A percentile compares a stretch with the other conserved stretches of the same genome.
Evolutionary conservation across 2,329 filamentous ascomycete species (phyloP).

Genomic region (Gnomoniopsis sp.): DNA sequence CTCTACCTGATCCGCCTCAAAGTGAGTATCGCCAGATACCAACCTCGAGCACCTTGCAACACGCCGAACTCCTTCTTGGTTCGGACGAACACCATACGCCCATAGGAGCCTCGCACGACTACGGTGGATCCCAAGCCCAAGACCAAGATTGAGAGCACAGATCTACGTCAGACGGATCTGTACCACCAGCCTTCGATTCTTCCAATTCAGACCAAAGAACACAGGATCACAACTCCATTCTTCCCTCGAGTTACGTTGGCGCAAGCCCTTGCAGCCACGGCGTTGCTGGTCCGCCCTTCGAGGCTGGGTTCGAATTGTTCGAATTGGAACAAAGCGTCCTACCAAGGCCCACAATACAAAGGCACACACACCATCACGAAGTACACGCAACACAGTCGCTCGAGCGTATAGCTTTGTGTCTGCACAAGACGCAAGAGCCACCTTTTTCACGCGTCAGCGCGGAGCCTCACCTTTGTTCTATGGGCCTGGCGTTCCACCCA

Average conservation of each 20-base stretch:
- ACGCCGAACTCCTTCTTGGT: too few species aligned
- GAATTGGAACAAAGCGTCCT: not conserved
- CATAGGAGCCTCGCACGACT: not conserved
- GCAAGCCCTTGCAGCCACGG: conserved; percentile 1
- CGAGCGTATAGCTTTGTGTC: conserved; percentile 1
- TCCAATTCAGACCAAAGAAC: not conserved
- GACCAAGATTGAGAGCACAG: not conserved
- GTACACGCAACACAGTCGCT: not conserved
- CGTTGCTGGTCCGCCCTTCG: not conserved
- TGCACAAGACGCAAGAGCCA: not conserved
- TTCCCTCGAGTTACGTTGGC: not conserved
- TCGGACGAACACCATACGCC: too few species aligned
- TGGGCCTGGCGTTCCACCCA: not conserved
- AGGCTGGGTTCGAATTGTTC: not conserved
- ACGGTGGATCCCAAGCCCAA: not conserved
- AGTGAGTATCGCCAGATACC: too few species aligned
- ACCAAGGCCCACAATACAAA: not conserved
- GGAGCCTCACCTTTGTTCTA: not conserved
- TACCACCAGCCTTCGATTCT: not conserved
- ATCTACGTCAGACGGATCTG: not conserved
- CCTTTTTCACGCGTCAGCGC: not conserved
- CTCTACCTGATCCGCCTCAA: too few species aligned
- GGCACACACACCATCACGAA: not conserved
- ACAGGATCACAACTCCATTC: not conserved
- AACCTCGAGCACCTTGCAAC: too few species aligned